phyloP scores from a whole-genome alignment of 352 stramenopile species.

The Peronosclerospora sorghi region DNA sequence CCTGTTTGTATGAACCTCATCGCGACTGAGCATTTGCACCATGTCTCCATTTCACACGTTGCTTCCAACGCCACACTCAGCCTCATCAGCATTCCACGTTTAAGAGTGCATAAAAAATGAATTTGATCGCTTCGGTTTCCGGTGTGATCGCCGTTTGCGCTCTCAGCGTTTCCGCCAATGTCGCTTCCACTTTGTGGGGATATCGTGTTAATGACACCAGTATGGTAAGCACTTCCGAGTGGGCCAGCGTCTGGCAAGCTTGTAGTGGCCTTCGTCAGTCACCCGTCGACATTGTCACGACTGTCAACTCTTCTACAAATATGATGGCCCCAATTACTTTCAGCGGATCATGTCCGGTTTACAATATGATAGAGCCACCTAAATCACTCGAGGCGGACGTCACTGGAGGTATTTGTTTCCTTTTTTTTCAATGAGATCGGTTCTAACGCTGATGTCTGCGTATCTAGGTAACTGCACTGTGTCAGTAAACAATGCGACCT shows the following conservation, averaged over 20 bases:
- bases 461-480: conserved; percentile 9
- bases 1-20: neutral
- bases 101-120: conserved; percentile 9
- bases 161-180: conserved; percentile 8
- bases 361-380: conserved; percentile 19
- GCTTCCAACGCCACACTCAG: neutral
- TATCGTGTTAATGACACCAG: conserved; percentile 16
- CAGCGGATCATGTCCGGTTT: conserved; percentile 18
- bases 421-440: neutral
- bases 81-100: too few relatives aligned
- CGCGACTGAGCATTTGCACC: too few relatives aligned
- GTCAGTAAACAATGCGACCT: conserved; percentile 2
- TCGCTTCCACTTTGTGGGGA: conserved; percentile 13
- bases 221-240: conserved; percentile 18
- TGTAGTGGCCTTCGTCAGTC: conserved; percentile 29
- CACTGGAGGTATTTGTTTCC: conserved; percentile 9
- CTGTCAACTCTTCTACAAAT: conserved; percentile 1
- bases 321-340: conserved; percentile 19
- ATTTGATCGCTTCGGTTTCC: conserved; percentile 10
- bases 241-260: conserved; percentile 10
- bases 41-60: neutral
- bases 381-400: conserved; percentile 21
- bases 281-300: conserved; percentile 28
- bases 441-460: conserved; percentile 2
- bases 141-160: conserved; percentile 10